Conservation (phyloP, 2,329 filamentous ascomycete species). For the Plenodomus tracheiphilus region DNA sequence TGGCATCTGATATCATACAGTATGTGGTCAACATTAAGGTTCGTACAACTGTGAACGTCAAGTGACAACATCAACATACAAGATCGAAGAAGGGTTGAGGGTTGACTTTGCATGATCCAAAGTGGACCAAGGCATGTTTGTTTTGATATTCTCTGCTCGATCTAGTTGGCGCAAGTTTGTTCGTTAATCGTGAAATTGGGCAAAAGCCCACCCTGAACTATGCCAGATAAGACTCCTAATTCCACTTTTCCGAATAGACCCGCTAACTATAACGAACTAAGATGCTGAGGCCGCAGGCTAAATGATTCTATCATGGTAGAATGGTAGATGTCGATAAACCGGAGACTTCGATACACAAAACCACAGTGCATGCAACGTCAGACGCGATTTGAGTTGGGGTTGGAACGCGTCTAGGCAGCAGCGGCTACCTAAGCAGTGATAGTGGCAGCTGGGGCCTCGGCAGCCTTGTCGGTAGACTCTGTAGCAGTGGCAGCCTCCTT, state of each 20-base stretch:
- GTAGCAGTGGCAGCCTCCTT: slow-evolving; percentile 25
- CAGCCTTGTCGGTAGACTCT: slow-evolving; percentile 20
- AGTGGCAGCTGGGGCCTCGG: slow-evolving; percentile 33
- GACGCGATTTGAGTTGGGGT: slow-evolving; percentile 15
- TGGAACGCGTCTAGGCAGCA: slow-evolving; percentile 19
- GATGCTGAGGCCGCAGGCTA: slow-evolving; percentile 29
- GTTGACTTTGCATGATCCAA: slow-evolving; percentile 1
- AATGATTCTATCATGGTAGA: slow-evolving; percentile 34
- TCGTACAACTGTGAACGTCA: too few species aligned
- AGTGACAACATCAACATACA: too few species aligned
- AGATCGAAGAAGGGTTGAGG: neutral
- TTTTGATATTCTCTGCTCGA: slow-evolving; percentile 16
- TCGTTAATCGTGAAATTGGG: slow-evolving; percentile 24
- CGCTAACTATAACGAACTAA: slow-evolving; percentile 33
- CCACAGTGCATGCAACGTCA: slow-evolving; percentile 27
- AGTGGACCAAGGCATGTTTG: slow-evolving; percentile 2
- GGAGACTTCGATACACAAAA: slow-evolving; percentile 24
- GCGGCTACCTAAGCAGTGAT: slow-evolving; percentile 38
- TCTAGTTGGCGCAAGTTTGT: slow-evolving; percentile 28
- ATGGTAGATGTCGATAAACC: slow-evolving; percentile 34
- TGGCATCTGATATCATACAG: too few species aligned
- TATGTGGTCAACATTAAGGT: too few species aligned
- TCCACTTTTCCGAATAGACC: slow-evolving; percentile 35
- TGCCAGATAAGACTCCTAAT: slow-evolving; percentile 34
- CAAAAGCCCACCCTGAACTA: slow-evolving; percentile 32